Evolutionary conservation across 768 basidiomycete genomes (phyloP).

Genomic region (Floccularia luteovirens): DNA sequence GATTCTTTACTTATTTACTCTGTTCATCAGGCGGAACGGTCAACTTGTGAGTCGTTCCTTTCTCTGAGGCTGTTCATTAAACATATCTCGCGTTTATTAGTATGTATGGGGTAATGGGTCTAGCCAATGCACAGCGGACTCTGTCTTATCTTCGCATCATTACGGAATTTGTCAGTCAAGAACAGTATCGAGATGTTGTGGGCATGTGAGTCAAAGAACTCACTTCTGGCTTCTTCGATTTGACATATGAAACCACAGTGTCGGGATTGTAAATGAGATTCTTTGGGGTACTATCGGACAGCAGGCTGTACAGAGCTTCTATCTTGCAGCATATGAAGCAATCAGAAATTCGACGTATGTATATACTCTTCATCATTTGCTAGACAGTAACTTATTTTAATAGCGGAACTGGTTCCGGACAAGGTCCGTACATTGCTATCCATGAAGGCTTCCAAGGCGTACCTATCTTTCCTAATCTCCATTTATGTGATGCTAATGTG

Average conservation of each 20-base stretch:
- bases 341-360: slow-evolving; percentile 35
- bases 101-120: slow-evolving; percentile 79
- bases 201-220: slow-evolving; percentile 34
- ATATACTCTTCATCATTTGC: not conserved
- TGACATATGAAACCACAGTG: slow-evolving; percentile 17
- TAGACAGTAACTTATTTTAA: slow-evolving; percentile 2
- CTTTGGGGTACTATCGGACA: slow-evolving; percentile 51
- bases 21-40: slow-evolving; percentile 38
- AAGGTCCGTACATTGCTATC: slow-evolving; percentile 46
- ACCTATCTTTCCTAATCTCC: slow-evolving; percentile 11
- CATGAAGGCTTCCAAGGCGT: slow-evolving; percentile 65
- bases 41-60: slow-evolving; percentile 43
- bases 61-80: slow-evolving; percentile 7
- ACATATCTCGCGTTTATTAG: slow-evolving; percentile 17
- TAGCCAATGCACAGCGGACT: slow-evolving; percentile 82
- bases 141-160: slow-evolving; percentile 76
- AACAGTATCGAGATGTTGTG: slow-evolving; percentile 69
- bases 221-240: not conserved
- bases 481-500: slow-evolving; percentile 6
- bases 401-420: slow-evolving; percentile 62
- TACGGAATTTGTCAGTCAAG: slow-evolving; percentile 80
- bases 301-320: slow-evolving; percentile 30
- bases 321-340: slow-evolving; percentile 36
- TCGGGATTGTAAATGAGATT: slow-evolving; percentile 63
- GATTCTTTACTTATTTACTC: not conserved